Evolutionary conservation across 768 basidiomycete genomes (phyloP).

Genomic region (Termitomyces bulborhizus): DNA sequence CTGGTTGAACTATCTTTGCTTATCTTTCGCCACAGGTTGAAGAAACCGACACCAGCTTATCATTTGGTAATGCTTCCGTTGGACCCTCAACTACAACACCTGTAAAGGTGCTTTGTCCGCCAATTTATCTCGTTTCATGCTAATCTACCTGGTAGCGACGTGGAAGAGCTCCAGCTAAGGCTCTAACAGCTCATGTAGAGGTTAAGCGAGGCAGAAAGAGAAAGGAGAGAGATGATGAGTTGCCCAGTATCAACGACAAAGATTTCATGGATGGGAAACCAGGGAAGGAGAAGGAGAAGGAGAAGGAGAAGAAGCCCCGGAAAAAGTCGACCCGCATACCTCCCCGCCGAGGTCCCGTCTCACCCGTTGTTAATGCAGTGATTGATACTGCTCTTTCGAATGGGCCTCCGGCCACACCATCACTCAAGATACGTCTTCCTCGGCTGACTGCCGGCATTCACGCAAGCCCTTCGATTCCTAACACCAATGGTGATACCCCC

Average conservation of each 20-base stretch:
- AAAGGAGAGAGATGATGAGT: slow-evolving; percentile 37
- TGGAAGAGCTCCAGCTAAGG: slow-evolving; percentile 22
- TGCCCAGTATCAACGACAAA: slow-evolving; percentile 8
- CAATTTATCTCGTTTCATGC: not conserved
- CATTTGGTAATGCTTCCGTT: slow-evolving; percentile 6
- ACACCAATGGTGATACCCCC: slow-evolving; percentile 20
- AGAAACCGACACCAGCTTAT: slow-evolving; percentile 24
- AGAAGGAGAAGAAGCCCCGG: slow-evolving; percentile 20
- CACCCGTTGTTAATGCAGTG: slow-evolving; percentile 10
- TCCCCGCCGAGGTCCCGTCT: slow-evolving; percentile 15
- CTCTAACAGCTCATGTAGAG: slow-evolving; percentile 17
- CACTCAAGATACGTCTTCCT: slow-evolving; percentile 51
- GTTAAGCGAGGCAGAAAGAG: slow-evolving; percentile 32
- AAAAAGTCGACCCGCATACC: slow-evolving; percentile 27
- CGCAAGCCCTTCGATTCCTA: slow-evolving; percentile 15
- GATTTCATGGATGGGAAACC: slow-evolving; percentile 18
- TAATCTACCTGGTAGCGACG: slow-evolving; percentile 9
- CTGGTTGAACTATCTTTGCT: not conserved
- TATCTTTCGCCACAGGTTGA: slow-evolving; percentile 22
- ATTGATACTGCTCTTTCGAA: slow-evolving; percentile 19
- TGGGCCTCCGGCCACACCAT: slow-evolving; percentile 32
- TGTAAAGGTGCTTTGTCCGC: slow-evolving; percentile 8
- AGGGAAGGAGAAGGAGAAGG: slow-evolving; percentile 18
- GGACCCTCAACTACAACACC: slow-evolving; percentile 10
- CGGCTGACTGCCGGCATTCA: slow-evolving; percentile 28